Conservation (phyloP, 2,329 filamentous ascomycete species). For the Microsporum audouinii region DNA sequence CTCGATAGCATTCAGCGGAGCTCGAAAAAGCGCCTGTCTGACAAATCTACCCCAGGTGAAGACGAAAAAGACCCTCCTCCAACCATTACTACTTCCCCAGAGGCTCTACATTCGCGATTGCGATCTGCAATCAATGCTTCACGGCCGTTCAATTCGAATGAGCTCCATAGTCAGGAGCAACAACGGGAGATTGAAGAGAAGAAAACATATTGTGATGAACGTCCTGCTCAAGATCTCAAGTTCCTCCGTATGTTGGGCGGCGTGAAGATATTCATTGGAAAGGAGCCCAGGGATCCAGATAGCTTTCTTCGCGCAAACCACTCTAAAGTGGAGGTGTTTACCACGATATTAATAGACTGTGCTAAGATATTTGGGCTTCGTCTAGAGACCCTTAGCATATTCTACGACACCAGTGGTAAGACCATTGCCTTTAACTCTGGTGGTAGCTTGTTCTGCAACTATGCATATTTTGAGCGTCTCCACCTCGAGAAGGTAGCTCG, state of each 20-base stretch:
- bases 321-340: constrained; percentile 55
- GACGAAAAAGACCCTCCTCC: constrained; percentile 17
- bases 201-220: constrained; percentile 74
- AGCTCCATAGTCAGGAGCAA: constrained; percentile 60
- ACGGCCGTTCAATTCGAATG: constrained; percentile 60
- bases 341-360: constrained; percentile 56
- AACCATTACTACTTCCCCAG: constrained; percentile 24
- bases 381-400: constrained; percentile 64
- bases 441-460: constrained; percentile 87
- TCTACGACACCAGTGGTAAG: constrained; percentile 64
- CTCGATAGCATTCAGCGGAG: constrained; percentile 13
- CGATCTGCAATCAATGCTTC: constrained; percentile 68
- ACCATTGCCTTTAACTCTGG: constrained; percentile 88
- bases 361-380: constrained; percentile 61
- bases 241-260: constrained; percentile 59
- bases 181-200: constrained; percentile 69
- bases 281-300: constrained; percentile 29
- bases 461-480: constrained; percentile 72
- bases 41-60: neutral
- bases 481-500: constrained; percentile 47
- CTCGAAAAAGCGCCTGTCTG: neutral
- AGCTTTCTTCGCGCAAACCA: neutral
- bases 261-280: constrained; percentile 62
- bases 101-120: constrained; percentile 42
- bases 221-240: constrained; percentile 58